Evolutionary conservation across 305 asterid species (phyloP).

Genomic region (Fraxinus floribunda): DNA sequence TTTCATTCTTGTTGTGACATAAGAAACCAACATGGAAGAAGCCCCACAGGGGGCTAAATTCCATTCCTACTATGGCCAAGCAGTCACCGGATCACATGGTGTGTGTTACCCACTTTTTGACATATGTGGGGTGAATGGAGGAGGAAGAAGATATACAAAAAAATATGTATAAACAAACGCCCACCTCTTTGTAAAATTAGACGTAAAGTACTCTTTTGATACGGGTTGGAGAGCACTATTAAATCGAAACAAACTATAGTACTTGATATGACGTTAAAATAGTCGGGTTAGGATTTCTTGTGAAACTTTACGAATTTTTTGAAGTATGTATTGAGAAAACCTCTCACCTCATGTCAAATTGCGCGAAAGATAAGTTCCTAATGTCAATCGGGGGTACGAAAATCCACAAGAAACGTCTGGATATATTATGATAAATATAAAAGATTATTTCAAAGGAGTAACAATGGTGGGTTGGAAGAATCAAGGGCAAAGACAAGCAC

Average conservation of each 20-base stretch:
- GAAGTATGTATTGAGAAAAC: not conserved
- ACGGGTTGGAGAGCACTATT: not conserved
- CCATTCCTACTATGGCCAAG: slow-evolving; percentile 4
- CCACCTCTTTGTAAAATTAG: not conserved
- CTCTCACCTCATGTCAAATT: not conserved
- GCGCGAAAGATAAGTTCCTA: not conserved
- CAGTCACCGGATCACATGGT: slow-evolving; percentile 5
- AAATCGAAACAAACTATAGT: not conserved
- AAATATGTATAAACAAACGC: not conserved
- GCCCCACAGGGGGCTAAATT: slow-evolving; percentile 7
- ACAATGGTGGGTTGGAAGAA: slow-evolving; percentile 4
- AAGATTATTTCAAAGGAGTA: not conserved
- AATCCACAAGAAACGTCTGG: not conserved
- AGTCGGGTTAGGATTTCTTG: not conserved
- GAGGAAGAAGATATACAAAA: not conserved
- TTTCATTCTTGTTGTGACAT: not conserved
- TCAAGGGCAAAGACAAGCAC: not conserved
- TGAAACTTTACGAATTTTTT: not conserved
- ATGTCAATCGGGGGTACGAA: not conserved
- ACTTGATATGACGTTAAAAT: not conserved
- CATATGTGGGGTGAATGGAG: not conserved
- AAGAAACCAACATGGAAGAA: slow-evolving; percentile 4
- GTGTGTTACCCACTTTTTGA: not conserved
- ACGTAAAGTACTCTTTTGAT: not conserved
- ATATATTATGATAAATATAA: not conserved